These are phyloP conservation scores for Apiospora aurea DNA, from an alignment of 2,329 filamentous ascomycete genomes.

Conservation along the genomic window DNA sequence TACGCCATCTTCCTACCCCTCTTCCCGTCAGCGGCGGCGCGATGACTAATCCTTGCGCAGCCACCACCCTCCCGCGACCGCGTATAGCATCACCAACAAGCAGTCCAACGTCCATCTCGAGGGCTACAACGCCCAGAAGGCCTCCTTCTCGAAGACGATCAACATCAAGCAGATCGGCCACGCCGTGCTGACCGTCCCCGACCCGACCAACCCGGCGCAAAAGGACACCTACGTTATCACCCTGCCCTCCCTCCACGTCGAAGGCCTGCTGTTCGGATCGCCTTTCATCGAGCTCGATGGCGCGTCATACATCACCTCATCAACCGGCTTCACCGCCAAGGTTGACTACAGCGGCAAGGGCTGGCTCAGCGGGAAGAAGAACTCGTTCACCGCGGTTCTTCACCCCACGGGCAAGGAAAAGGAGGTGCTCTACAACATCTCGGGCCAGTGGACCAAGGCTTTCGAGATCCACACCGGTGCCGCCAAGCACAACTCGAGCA, in stretches of 20 bases:
- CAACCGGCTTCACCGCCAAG: slow-evolving; percentile 53
- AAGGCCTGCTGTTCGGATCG: slow-evolving; percentile 54
- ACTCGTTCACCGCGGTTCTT: slow-evolving; percentile 53
- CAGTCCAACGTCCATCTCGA: slow-evolving; percentile 54
- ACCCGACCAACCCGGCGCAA: slow-evolving; percentile 41
- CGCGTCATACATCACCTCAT: slow-evolving; percentile 53
- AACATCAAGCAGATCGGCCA: slow-evolving; percentile 60
- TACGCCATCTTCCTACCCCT: neutral
- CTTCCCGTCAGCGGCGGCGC: neutral
- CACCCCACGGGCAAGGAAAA: slow-evolving; percentile 48
- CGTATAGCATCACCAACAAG: slow-evolving; percentile 55
- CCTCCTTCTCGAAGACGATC: slow-evolving; percentile 57
- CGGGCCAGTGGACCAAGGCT: slow-evolving; percentile 53
- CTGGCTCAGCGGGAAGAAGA: slow-evolving; percentile 52
- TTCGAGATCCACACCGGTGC: slow-evolving; percentile 43
- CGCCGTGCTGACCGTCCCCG: slow-evolving; percentile 56
- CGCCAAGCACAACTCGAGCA: slow-evolving; percentile 40
- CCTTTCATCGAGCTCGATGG: slow-evolving; percentile 57
- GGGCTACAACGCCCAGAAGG: slow-evolving; percentile 60
- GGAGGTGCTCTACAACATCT: slow-evolving; percentile 46
- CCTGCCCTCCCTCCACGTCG: slow-evolving; percentile 55
- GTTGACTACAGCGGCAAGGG: slow-evolving; percentile 56
- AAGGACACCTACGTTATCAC: slow-evolving; percentile 58
- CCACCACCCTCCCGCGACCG: slow-evolving; percentile 61
- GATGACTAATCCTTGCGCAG: slow-evolving; percentile 36